Evolutionary conservation across 768 basidiomycete genomes (phyloP), one percentile per base, ranked within the genome.

Genomic region (Lentinus brumalis): DNA sequence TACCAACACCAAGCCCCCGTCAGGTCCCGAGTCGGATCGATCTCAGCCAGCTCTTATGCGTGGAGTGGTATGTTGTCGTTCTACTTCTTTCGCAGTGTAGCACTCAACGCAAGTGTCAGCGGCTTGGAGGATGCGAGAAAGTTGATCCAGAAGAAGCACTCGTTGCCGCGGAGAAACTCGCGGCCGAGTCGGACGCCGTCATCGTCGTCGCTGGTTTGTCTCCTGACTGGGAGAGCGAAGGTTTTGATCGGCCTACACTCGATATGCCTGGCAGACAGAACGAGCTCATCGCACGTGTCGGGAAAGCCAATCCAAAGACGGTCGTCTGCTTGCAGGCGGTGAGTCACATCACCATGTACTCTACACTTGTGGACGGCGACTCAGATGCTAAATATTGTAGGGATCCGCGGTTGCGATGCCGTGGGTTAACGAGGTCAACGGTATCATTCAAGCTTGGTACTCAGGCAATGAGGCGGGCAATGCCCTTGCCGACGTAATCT

Each of bases 341-440:
- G 65, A 68, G 81, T 70, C 21, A 46, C n/a, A 38, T 44, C 14
- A 8, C 41, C 29, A 18, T 50, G 14, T 29, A 31, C 26, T 26
- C 12, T 50, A 16, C 32, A 38, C 9, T 32, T 44, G 11, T 9
- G 29, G 11, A 4, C 39, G 12, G 32, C 53, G 12, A 42, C 41
- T 53, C 41, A 15, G 1, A 32, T 29, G n/a, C 11, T 7, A 21
- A 26, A 26, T 15, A 21, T n/a, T 9, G 4, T 50, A 87, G 86
- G 86, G 87, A 3, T 87, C 87, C 21, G 84, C 89, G 1, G 82
- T 89, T 2, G 77, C 85, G 2, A 90, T 92, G 88, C 89, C 90
- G 4, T 92, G 89, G 90, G 73, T 85, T 6, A 68, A 81, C 56
- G 68, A 79, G 38, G 83, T 86, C 16, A 70, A 74, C 8, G 81